Evolutionary conservation across 805 yeast species (phyloP).

Genomic region (Cyberlindnera xylosilytica): DNA sequence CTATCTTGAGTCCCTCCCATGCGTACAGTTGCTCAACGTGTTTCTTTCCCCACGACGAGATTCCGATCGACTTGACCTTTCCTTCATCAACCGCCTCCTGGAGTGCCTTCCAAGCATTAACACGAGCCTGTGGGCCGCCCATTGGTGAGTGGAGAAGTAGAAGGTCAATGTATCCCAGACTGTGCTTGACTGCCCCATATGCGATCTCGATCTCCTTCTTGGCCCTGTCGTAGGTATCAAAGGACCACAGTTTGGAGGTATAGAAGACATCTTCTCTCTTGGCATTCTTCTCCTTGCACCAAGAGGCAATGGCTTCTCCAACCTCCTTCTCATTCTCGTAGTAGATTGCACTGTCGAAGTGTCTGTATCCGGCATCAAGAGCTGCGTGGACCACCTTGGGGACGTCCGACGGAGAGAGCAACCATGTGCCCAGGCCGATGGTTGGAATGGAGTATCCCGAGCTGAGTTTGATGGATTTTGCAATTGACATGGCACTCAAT

Average conservation of each 20-base stretch:
- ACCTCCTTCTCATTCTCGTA: slow-evolving; percentile 65
- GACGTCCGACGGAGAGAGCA: slow-evolving; percentile 38
- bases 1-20: slow-evolving; percentile 52
- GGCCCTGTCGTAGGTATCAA: slow-evolving; percentile 43
- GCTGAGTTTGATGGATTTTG: slow-evolving; percentile 32
- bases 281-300: slow-evolving; percentile 43
- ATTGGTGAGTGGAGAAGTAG: slow-evolving; percentile 67
- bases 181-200: slow-evolving; percentile 44
- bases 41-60: slow-evolving; percentile 64
- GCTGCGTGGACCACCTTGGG: slow-evolving; percentile 51
- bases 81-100: slow-evolving; percentile 69
- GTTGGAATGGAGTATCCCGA: slow-evolving; percentile 56
- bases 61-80: slow-evolving; percentile 66
- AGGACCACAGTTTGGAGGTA: slow-evolving; percentile 75
- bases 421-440: slow-evolving; percentile 55
- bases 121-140: slow-evolving; percentile 47
- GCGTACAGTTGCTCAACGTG: slow-evolving; percentile 63
- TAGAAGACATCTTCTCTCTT: slow-evolving; percentile 54
- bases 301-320: slow-evolving; percentile 54
- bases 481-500: slow-evolving; percentile 5
- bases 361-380: slow-evolving; percentile 65
- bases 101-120: slow-evolving; percentile 70
- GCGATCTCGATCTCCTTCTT: slow-evolving; percentile 56
- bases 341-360: slow-evolving; percentile 67
- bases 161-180: slow-evolving; percentile 67